Percentiles rank a stretch among this genome's conserved stretches.
These are phyloP conservation scores for Penicilliopsis zonata DNA, from an alignment of 495 filamentous ascomycete species.

Conservation along the genomic window DNA sequence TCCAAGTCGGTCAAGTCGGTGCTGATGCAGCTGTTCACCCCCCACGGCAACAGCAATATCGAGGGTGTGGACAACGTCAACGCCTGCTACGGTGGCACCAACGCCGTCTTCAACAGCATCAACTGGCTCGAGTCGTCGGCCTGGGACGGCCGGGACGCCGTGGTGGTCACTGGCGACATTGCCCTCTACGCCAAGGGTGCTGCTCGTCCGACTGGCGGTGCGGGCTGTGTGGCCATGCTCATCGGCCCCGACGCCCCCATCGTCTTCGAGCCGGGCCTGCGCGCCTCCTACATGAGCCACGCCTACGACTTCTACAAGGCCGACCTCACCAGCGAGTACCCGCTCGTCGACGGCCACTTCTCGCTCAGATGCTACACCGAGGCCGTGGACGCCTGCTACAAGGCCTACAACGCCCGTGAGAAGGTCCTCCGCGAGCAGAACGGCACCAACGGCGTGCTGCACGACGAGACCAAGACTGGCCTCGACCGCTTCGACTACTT, in stretches of 20 bases:
- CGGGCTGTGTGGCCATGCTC: slow-evolving; percentile 87
- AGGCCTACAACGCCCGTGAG: slow-evolving; percentile 84
- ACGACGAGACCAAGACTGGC: slow-evolving; percentile 46
- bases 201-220: slow-evolving; percentile 91
- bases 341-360: slow-evolving; percentile 91
- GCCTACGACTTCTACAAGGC: slow-evolving; percentile 99
- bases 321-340: slow-evolving; percentile 95
- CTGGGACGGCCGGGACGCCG: slow-evolving; percentile 91
- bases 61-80: slow-evolving; percentile 96
- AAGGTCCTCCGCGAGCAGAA: slow-evolving; percentile 54
- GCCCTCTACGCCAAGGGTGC: slow-evolving; percentile 95
- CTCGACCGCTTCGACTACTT: slow-evolving; percentile 95
- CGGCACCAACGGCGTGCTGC: slow-evolving; percentile 44
- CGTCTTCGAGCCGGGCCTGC: slow-evolving; percentile 81
- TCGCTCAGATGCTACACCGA: slow-evolving; percentile 92
- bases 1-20: slow-evolving; percentile 99
- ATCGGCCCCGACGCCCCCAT: slow-evolving; percentile 89
- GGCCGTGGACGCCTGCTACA: slow-evolving; percentile 92
- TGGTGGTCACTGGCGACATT: slow-evolving; percentile 94
- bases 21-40: slow-evolving; percentile 89
- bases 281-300: slow-evolving; percentile 87
- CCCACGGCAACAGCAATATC: slow-evolving; percentile 77
- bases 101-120: slow-evolving; percentile 90
- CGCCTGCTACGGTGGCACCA: slow-evolving; percentile 97
- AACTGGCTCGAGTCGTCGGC: slow-evolving; percentile 98